Evolutionary conservation across 768 basidiomycete genomes (phyloP).

Genomic region (Boletus rubescentipes): DNA sequence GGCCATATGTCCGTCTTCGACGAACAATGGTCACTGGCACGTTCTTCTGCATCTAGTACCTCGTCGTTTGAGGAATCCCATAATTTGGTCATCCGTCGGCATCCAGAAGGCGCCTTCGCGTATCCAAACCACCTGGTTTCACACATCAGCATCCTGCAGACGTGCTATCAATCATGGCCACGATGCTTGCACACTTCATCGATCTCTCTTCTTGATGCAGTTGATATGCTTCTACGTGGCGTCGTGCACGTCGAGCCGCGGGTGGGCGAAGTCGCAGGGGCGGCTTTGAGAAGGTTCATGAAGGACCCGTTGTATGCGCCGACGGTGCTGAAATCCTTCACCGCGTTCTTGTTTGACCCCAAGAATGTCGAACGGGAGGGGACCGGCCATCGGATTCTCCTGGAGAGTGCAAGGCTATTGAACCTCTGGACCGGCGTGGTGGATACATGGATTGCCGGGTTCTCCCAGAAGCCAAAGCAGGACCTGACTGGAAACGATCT

Average conservation of each 20-base stretch:
- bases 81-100: constrained; percentile 64
- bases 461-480: constrained; percentile 40
- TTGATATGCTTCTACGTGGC: constrained; percentile 78
- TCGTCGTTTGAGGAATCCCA: constrained; percentile 69
- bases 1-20: constrained; percentile 83
- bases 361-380: constrained; percentile 60
- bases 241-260: constrained; percentile 83
- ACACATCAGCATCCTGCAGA: constrained; percentile 69
- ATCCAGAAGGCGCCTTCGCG: constrained; percentile 60
- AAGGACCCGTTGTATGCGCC: constrained; percentile 54
- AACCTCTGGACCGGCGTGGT: constrained; percentile 74
- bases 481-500: constrained; percentile 43
- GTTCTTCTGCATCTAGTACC: constrained; percentile 35
- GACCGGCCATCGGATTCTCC: constrained; percentile 57
- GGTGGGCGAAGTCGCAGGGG: constrained; percentile 65
- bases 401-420: constrained; percentile 68
- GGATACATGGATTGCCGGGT: constrained; percentile 60
- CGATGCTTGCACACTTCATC: constrained; percentile 64
- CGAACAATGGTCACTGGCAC: constrained; percentile 72
- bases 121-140: constrained; percentile 62
- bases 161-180: constrained; percentile 83
- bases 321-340: constrained; percentile 62
- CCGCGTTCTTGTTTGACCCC: constrained; percentile 73
- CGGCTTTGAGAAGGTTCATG: constrained; percentile 73
- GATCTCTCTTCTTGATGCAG: constrained; percentile 54